Conservation (phyloP, 192 early-diverging fungal genomes). For the Umbelopsis isabellina region DNA sequence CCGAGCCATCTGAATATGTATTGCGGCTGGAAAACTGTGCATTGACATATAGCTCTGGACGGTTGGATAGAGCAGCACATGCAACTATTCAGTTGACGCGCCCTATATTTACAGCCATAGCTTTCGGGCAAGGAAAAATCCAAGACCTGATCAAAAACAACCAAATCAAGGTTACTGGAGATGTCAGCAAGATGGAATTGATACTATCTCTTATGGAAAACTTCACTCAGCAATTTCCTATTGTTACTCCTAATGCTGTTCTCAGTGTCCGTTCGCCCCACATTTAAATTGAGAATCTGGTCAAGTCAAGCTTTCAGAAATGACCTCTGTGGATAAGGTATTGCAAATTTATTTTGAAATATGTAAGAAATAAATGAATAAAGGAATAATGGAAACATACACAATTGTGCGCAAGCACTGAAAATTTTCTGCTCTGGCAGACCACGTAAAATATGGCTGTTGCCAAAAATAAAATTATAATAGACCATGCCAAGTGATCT, state of each 20-base stretch:
- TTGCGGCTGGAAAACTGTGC: constrained; percentile 3
- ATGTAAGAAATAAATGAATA: constrained; percentile 4
- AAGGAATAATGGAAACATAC: not conserved
- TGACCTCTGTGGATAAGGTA: too few relatives aligned
- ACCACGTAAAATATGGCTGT: not conserved
- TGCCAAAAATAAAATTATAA: too few relatives aligned
- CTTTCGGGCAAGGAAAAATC: not conserved
- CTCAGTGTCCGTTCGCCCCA: not conserved
- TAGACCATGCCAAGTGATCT: not conserved
- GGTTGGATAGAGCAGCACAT: not conserved
- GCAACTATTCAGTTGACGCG: not conserved
- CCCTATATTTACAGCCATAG: not conserved
- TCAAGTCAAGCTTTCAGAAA: not conserved
- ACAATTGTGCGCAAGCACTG: not conserved
- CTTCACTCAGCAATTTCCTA: not conserved
- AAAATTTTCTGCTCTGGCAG: not conserved
- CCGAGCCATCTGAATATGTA: not conserved
- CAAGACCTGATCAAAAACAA: not conserved
- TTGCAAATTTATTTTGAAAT: not conserved
- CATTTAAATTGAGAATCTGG: not conserved
- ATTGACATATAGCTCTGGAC: not conserved
- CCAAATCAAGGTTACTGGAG: not conserved
- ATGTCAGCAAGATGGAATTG: not conserved
- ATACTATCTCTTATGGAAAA: not conserved
- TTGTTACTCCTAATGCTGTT: not conserved